Base-by-base conservation (phyloP, 441 rosid species). In the Aleurites moluccanus region DNA sequence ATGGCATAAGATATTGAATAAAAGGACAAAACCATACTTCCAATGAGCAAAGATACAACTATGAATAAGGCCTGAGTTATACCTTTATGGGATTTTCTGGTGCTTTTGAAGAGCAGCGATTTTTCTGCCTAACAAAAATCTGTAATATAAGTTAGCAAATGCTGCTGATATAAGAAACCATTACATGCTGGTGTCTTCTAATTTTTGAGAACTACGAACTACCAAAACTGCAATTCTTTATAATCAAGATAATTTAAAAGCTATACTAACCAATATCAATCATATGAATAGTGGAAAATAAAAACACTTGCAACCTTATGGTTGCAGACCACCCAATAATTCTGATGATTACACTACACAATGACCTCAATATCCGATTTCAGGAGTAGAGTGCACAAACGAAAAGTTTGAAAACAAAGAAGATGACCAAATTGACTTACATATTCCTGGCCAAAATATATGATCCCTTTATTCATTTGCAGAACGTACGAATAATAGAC, bases 71-170 rank as follows among this genome's bases (percentile, higher is more conserved):
- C 66, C 20, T 67, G 10, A 15, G 60, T 18, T n/a, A 62, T 70
- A 96, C 99, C 98, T 96, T 96, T 71, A 96, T 93, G 61, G 98
- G 88, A 89, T 96, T 96, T 77, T 96, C 98, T 65, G 90, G 88
- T 67, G 98, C 97, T 85, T 96, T 96, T 10, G 98, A 88, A 55
- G 99, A 94, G 82, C 96, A 92, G 47, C 92, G 91, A 75, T 96
- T 96, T 85, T 96, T 96, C 83, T 94, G 96, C 87, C 98, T 83
- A 55, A 96, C 91, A 86, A 90, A 92, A 49, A 96, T 94, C 98
- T 96, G 98, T 45, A 82, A 78, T 64, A 79, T 59, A 77, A 78
- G 38, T 71, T 72, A 81, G 74, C 63, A n/a, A 27, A 60, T 75
- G 61, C 14, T 40, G 77, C 64, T 42, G 38, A 30, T 25, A 18